Base-by-base conservation (phyloP, 1,284 basidiomycete species). In the Sutorius eximius region DNA sequence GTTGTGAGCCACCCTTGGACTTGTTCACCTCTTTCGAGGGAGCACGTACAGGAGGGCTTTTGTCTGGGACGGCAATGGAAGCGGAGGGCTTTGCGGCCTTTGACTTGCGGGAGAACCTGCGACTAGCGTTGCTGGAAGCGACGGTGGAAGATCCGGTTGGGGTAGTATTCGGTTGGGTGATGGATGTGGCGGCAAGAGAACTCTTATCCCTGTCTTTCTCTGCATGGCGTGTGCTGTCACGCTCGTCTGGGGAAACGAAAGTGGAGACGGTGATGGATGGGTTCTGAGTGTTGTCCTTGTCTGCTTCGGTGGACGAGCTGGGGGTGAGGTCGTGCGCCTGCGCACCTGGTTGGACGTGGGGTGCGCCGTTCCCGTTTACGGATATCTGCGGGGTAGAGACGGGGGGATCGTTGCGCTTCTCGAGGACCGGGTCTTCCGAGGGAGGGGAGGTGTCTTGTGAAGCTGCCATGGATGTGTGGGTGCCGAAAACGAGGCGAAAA, bases 171-270 rank as follows among this genome's bases (percentile, higher is more conserved):
- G 68, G 71, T 44, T 71, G 71, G 11, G 52, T 68, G 45, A 64
- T 66, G 6, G 73, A 73, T 64, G 72, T 75, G 70, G 62, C 71
- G 60, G 66, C 68, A 20, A 78, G 69, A 12, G 79, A 81, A 53
- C 70, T 75, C 59, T 72, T 74, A 61, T 72, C 71, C 64, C 74
- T 75, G 61, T 78, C 77, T 54, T 75, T 78, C 49, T 77, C 61
- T 61, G 60, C 51, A 58, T 69, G 59, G 62, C 66, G 66, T 41
- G 61, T 53, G 58, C 68, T 62, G 64, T 73, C 61, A 63, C 65
- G 62, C 65, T 69, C 68, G 56, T 68, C 70, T 55, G 71, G 70
- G 34, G 63, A 67, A 53, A 68, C 69, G 45, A 68, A 72, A 42
- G 67, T 71, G 40, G 64, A 60, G 56, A 60, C 62, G 50, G 62